phyloP scores from a whole-genome alignment of 139 green algal genomes.

The Volvox reticuliferus region DNA sequence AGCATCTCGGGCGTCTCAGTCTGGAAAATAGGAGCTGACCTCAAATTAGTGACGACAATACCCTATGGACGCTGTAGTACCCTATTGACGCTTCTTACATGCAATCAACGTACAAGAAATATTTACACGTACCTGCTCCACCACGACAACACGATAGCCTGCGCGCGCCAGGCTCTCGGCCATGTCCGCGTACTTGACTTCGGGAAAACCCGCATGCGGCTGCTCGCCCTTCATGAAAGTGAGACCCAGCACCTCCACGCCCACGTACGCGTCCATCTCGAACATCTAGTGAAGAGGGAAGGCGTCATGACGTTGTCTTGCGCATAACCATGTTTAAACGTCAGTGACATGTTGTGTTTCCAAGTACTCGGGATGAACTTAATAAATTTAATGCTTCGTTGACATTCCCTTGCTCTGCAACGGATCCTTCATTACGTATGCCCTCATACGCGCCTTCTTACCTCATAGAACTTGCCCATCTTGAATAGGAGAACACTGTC shows the following conservation, averaged over 20 bases:
- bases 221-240: conserved; percentile 98
- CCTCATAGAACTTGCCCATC: conserved; percentile 81
- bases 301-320: too few species aligned
- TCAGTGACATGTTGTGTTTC: too few species aligned
- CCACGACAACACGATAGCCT: conserved; percentile 92
- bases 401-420: too few species aligned
- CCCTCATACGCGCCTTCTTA: neutral
- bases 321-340: too few species aligned
- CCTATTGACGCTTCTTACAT: too few species aligned
- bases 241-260: conserved; percentile 90
- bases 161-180: conserved; percentile 89
- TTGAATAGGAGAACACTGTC: conserved; percentile 95
- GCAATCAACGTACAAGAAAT: too few species aligned
- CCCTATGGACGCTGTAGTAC: too few species aligned
- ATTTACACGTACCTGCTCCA: conserved; percentile 87
- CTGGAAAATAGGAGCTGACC: conserved; percentile 43
- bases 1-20: conserved; percentile 96
- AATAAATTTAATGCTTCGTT: too few species aligned
- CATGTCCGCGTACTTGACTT: conserved; percentile 77
- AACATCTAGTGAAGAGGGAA: conserved; percentile 87
- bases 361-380: too few species aligned
- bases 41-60: too few species aligned
- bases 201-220: conserved; percentile 94
- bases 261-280: conserved; percentile 98
- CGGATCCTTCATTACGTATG: too few species aligned